Evolutionary conservation across 805 yeast genomes (phyloP).

Genomic region (Kuraishia floccosa): DNA sequence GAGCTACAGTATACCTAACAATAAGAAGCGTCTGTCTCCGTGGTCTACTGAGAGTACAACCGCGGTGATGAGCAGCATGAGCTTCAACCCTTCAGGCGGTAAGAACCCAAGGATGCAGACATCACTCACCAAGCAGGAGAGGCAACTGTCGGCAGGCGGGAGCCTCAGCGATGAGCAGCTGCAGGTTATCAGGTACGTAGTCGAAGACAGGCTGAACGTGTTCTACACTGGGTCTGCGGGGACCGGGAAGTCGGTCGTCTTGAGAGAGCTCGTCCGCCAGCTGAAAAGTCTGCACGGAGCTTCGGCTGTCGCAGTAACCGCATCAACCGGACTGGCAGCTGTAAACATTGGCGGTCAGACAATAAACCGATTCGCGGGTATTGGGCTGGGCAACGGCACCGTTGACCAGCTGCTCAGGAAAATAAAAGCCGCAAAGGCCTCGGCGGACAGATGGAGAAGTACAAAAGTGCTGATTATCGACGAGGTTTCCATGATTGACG

Average conservation of each 20-base stretch:
- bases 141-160: neutral
- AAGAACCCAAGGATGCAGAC: constrained; percentile 1
- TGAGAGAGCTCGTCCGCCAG: constrained; percentile 48
- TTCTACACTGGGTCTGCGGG: constrained; percentile 98
- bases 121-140: neutral
- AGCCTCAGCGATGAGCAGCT: constrained; percentile 50
- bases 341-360: constrained; percentile 76
- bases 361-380: constrained; percentile 65
- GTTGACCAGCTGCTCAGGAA: constrained; percentile 34
- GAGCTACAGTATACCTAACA: no score
- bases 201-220: constrained; percentile 47
- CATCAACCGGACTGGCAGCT: constrained; percentile 80
- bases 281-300: constrained; percentile 31
- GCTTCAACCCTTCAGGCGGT: neutral
- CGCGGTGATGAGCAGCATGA: no score
- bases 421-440: constrained; percentile 39
- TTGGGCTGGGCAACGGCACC: constrained; percentile 58
- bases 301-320: constrained; percentile 61
- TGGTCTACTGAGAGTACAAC: no score
- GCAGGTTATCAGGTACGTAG: constrained; percentile 51
- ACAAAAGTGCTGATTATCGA: constrained; percentile 58
- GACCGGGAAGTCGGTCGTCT: constrained; percentile 90
- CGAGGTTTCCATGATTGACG: constrained; percentile 77
- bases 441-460: constrained; percentile 40
- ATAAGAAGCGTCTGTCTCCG: no score